Evolutionary conservation across 2,329 filamentous ascomycete genomes (phyloP).

Genomic region (Aspergillus sergii): DNA sequence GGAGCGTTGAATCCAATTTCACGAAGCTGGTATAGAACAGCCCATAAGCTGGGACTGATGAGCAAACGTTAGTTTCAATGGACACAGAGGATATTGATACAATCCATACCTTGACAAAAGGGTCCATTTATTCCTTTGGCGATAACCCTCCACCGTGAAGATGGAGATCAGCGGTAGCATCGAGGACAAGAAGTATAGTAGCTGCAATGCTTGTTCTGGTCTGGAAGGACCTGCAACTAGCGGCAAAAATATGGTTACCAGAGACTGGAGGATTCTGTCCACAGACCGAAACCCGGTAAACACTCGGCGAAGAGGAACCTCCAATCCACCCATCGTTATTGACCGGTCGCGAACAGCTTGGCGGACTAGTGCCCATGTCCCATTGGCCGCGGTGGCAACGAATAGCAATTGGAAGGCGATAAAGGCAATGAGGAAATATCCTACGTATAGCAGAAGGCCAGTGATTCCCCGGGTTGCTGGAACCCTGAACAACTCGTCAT

Average conservation of each 20-base stretch:
- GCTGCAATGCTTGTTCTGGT: neutral
- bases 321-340: too few species aligned
- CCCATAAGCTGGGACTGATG: neutral
- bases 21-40: neutral
- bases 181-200: neutral
- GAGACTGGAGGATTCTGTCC: neutral
- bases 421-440: too few species aligned
- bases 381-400: too few species aligned
- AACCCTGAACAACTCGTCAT: neutral
- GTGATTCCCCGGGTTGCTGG: neutral
- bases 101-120: neutral
- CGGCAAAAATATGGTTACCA: neutral
- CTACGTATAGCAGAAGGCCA: too few species aligned
- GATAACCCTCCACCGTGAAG: neutral
- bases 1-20: neutral
- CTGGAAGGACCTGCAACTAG: neutral
- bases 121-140: neutral
- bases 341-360: too few species aligned
- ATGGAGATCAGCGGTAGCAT: neutral
- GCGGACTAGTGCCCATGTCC: too few species aligned
- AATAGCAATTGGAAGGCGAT: too few species aligned
- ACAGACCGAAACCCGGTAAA: neutral
- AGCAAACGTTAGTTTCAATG: neutral
- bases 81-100: neutral
- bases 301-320: too few species aligned